phyloP scores from a whole-genome alignment of 805 yeast species.

The Metschnikowia shivogae region DNA sequence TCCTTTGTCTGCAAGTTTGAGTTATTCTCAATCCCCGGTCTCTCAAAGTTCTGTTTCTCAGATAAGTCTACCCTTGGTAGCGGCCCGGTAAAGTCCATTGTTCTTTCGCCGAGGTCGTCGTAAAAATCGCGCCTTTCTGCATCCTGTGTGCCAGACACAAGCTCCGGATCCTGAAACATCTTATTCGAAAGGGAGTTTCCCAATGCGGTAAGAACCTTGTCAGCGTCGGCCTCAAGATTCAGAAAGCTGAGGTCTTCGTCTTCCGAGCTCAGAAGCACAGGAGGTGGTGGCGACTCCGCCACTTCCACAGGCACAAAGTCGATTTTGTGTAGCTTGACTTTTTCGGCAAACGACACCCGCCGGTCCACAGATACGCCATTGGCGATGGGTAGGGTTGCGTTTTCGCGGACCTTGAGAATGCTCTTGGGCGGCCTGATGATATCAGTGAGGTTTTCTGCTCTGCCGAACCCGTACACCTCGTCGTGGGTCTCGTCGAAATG shows the following conservation, averaged over 20 bases:
- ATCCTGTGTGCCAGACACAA: constrained; percentile 2
- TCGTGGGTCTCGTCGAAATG: neutral
- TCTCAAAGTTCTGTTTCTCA: neutral
- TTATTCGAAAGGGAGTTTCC: constrained; percentile 2
- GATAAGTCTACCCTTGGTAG: neutral
- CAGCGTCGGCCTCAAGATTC: constrained; percentile 20
- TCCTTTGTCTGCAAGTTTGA: no score
- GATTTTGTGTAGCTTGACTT: constrained; percentile 60
- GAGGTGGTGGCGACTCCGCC: constrained; percentile 7
- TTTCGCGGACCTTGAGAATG: constrained; percentile 14
- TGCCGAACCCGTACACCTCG: neutral
- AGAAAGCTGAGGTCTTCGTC: constrained; percentile 14
- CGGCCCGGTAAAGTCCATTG: constrained; percentile 31
- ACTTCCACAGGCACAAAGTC: constrained; percentile 29
- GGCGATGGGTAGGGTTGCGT: constrained; percentile 12
- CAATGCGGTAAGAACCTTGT: constrained; percentile 10
- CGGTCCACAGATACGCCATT: constrained; percentile 21
- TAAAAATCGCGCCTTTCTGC: neutral
- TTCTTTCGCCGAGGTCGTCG: constrained; percentile 15
- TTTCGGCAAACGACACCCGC: constrained; percentile 75
- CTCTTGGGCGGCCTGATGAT: constrained; percentile 10
- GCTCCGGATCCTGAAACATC: constrained; percentile 7
- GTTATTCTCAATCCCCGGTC: no score
- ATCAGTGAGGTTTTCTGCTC: constrained; percentile 4
- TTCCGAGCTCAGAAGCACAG: constrained; percentile 6